Percentiles rank a stretch among this genome's conserved stretches.
These are phyloP conservation scores for Ophiocordyceps polyrhachis-furcata DNA, from an alignment of 2,329 filamentous ascomycete genomes.

Conservation along the genomic window DNA sequence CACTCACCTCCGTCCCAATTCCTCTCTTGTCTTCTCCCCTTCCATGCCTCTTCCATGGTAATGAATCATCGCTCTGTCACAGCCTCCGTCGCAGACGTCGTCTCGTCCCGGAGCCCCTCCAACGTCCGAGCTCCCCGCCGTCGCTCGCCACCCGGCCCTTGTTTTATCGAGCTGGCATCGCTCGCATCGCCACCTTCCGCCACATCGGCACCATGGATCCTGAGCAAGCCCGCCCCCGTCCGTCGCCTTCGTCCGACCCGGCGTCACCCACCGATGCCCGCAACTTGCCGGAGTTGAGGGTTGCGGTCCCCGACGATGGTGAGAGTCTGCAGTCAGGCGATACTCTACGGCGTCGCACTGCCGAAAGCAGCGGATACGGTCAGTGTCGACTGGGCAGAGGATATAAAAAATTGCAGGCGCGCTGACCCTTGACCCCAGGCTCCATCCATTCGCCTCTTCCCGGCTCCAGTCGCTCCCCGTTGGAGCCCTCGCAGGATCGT, in stretches of 20 bases:
- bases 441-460: conserved; percentile 5
- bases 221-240: conserved; percentile 9
- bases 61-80: neutral
- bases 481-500: conserved; percentile 19
- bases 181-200: neutral
- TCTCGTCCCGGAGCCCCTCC: neutral
- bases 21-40: neutral
- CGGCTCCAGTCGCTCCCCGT: conserved; percentile 13
- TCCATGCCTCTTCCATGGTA: neutral
- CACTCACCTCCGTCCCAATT: neutral
- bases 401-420: neutral
- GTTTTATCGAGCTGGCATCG: neutral
- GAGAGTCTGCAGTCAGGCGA: conserved; percentile 41
- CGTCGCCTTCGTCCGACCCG: conserved; percentile 17
- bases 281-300: conserved; percentile 14
- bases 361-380: conserved; percentile 37
- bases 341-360: conserved; percentile 35
- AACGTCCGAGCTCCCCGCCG: neutral
- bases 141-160: conserved; percentile 5
- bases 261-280: conserved; percentile 33
- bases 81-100: neutral
- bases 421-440: conserved; percentile 2
- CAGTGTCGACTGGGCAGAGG: conserved; percentile 4
- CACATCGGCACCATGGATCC: conserved; percentile 21
- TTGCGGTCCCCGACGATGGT: conserved; percentile 21